A percentile compares a stretch with the other conserved stretches of the same genome.
Conservation (phyloP, 208 protist species). For the Naegleria fowleri region DNA sequence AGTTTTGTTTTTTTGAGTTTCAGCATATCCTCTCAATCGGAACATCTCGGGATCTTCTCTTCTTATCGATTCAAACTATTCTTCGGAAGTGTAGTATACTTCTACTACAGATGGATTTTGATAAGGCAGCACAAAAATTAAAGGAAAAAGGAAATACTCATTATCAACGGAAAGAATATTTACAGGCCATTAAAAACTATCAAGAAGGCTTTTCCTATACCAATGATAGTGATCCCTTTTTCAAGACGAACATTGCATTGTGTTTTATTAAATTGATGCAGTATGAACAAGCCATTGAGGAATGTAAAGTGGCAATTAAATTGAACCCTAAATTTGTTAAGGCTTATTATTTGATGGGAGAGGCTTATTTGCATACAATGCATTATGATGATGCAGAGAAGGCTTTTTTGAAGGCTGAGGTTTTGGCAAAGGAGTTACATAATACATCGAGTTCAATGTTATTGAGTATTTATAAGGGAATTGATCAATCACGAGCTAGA, state of each 20-base stretch:
- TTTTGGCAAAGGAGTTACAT: neutral
- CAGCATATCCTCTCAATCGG: too few species aligned
- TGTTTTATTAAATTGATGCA: neutral
- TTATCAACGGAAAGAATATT: neutral
- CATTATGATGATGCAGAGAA: neutral
- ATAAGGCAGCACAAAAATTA: neutral
- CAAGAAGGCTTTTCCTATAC: neutral
- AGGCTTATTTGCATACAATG: neutral
- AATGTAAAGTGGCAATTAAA: neutral
- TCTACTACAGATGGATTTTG: neutral
- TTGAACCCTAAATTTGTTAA: neutral
- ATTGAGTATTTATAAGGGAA: neutral
- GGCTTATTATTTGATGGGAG: neutral
- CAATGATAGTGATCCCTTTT: neutral
- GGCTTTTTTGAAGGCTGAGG: slow-evolving; percentile 1
- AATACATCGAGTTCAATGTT: neutral
- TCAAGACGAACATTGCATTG: neutral
- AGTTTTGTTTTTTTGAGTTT: too few species aligned
- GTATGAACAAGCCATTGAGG: neutral
- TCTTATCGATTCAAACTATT: too few species aligned
- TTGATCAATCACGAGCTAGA: neutral
- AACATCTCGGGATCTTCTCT: too few species aligned
- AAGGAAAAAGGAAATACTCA: neutral
- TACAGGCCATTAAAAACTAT: neutral
- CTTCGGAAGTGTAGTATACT: too few species aligned